Conservation (phyloP, 345 rosid species). For the Arabidopsis suecica region DNA sequence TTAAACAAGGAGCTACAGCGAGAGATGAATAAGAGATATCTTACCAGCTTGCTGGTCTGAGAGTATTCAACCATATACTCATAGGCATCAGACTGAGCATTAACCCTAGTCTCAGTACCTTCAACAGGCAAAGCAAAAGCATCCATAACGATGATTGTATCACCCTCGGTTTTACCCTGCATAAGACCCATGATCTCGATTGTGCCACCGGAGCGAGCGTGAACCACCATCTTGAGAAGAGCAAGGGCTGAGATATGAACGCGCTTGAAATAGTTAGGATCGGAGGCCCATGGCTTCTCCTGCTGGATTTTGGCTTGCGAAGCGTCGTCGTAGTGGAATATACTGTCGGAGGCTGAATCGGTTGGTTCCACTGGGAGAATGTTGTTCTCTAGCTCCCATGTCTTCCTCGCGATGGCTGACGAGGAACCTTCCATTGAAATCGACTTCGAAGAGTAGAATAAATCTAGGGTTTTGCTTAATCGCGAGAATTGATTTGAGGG, state of each 20-base stretch:
- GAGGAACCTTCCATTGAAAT: slow-evolving; percentile 50
- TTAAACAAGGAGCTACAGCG: not conserved
- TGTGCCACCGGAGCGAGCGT: slow-evolving; percentile 99
- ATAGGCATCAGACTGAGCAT: slow-evolving; percentile 99
- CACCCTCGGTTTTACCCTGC: slow-evolving; percentile 99
- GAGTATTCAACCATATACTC: slow-evolving; percentile 99
- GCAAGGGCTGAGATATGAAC: slow-evolving; percentile 99
- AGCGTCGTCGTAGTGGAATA: slow-evolving; percentile 66
- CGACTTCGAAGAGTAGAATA: not conserved
- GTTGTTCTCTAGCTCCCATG: slow-evolving; percentile 98
- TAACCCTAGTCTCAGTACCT: slow-evolving; percentile 96
- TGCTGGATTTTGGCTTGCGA: slow-evolving; percentile 48
- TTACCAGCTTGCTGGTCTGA: slow-evolving; percentile 94
- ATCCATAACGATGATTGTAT: slow-evolving; percentile 96
- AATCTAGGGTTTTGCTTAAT: slow-evolving; percentile 27
- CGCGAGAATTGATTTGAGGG: not conserved
- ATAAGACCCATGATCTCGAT: slow-evolving; percentile 99
- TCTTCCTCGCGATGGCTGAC: slow-evolving; percentile 80
- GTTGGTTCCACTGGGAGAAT: slow-evolving; percentile 62
- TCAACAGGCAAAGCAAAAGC: slow-evolving; percentile 99
- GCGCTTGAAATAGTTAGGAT: slow-evolving; percentile 95
- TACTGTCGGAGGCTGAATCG: slow-evolving; percentile 60
- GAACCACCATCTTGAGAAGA: slow-evolving; percentile 98
- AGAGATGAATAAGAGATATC: not conserved
- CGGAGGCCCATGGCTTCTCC: slow-evolving; percentile 94